phyloP scores from a whole-genome alignment of 495 filamentous ascomycete species.

The Bathelium albidoporum region DNA sequence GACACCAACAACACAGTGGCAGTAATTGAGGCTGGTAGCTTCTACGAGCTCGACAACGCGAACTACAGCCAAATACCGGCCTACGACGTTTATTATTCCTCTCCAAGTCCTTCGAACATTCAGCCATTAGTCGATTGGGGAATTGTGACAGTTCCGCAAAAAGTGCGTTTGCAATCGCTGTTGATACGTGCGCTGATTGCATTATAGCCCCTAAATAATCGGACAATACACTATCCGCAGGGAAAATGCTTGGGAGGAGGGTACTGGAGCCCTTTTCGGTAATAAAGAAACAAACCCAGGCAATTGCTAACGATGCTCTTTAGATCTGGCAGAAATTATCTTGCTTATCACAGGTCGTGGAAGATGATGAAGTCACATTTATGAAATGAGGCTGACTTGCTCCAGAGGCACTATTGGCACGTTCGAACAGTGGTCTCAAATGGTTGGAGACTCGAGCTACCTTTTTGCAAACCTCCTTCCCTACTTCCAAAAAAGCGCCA shows the following conservation, averaged over 20 bases:
- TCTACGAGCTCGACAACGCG: constrained; percentile 12
- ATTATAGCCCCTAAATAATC: neutral
- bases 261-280: neutral
- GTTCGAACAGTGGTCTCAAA: constrained; percentile 45
- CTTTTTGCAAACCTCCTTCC: constrained; percentile 42
- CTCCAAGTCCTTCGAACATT: neutral
- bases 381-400: neutral
- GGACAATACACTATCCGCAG: constrained; percentile 2
- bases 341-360: constrained; percentile 17
- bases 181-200: neutral
- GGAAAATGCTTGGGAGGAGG: constrained; percentile 21
- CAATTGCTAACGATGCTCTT: no score
- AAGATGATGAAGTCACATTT: neutral
- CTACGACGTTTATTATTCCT: constrained; percentile 7
- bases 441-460: constrained; percentile 46
- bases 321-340: constrained; percentile 11
- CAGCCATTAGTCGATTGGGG: constrained; percentile 23
- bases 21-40: constrained; percentile 10
- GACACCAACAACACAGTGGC: neutral
- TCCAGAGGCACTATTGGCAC: constrained; percentile 31
- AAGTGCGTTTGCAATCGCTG: neutral
- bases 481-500: constrained; percentile 42
- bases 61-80: constrained; percentile 6
- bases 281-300: neutral
- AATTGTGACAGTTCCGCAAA: constrained; percentile 14